Base-by-base conservation (phyloP, 108 stramenopile genomes). In the Nitzschia sp. region DNA sequence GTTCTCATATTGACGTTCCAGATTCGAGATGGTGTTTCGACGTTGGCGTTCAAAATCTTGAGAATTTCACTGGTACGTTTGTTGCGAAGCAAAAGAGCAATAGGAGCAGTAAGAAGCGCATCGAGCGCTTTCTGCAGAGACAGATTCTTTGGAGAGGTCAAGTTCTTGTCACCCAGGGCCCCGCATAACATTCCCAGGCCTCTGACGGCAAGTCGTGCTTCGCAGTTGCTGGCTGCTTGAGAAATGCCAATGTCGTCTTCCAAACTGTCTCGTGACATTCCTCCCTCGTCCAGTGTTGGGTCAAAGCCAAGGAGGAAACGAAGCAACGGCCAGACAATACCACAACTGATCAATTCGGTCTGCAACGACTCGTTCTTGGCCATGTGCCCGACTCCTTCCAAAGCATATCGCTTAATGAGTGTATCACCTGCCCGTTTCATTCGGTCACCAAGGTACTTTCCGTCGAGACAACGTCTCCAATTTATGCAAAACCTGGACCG, bases 1-100 rank as follows among this genome's bases (percentile, higher is more conserved):
- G 71, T 57, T 45, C 84, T 72, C 92, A 94, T 94, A 30, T 47
- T 45, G 5, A 69, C 58, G 63, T 90, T 90, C 92, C 92, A 94
- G 16, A 94, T 86, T 19, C 78, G 38, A 2, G 73, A 64, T 0
- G 89, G 79, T 25, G 69, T 82, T 78, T 90, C 86, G 23, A 82
- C 63, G 61, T 88, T 84, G 25, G 73, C 30, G 61, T 89, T 89
- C 17, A 94, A 58, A 16, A 75, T 69, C 31, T 67, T 60, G 15
- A 94, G 65, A 28, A 88, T 73, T 31, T 88, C 80, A n/a, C 61
- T 70, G 1, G 82, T 75, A 8, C 85, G 53, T 27, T 82, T 70
- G 61, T 88, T 85, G 2, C 89, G 69, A 13, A 94, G 79, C 36
- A 90, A 28, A 55, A 45, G 26, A 5, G 87, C 84, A 15, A 94